A percentile compares a stretch with the other conserved stretches of the same genome.
Evolutionary conservation across 2,329 filamentous ascomycete genomes (phyloP).

Genomic region (Neopestalotiopsis sp.): DNA sequence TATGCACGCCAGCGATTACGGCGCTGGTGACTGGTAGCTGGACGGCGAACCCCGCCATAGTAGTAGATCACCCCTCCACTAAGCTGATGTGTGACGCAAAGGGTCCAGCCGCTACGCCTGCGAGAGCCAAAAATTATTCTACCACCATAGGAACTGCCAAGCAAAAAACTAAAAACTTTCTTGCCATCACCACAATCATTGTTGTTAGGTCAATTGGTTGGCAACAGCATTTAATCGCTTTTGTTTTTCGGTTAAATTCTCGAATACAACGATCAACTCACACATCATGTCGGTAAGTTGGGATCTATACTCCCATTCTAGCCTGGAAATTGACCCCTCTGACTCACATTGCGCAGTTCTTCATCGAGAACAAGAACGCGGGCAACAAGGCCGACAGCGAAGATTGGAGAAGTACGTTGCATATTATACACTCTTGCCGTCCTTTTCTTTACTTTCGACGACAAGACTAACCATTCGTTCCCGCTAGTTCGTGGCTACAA

Average conservation of each 20-base stretch:
- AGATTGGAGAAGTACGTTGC: conserved; percentile 79
- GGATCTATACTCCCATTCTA: background rate
- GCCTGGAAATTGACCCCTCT: conserved; percentile 21
- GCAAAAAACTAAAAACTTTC: background rate
- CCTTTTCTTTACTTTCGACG: background rate
- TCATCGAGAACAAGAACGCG: conserved; percentile 79
- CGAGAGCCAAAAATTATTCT: conserved; percentile 7
- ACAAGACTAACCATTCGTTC: background rate
- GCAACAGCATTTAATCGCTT: background rate
- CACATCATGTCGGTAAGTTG: conserved; percentile 18
- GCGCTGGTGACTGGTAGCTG: background rate
- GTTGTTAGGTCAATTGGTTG: background rate
- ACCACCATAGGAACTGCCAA: background rate
- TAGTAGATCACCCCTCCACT: background rate
- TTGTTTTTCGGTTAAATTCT: background rate
- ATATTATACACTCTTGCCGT: background rate
- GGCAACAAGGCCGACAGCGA: conserved; percentile 77
- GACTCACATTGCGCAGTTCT: conserved; percentile 54
- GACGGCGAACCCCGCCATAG: background rate
- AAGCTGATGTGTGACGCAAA: background rate
- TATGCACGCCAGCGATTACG: background rate
- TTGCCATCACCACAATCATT: background rate
- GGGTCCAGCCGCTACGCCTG: background rate
- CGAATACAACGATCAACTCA: background rate
- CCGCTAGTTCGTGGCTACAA: conserved; percentile 83